Evolutionary conservation across 768 basidiomycete species (phyloP), one percentile per base, ranked within the genome.

Genomic region (Leccinum incarnatum): DNA sequence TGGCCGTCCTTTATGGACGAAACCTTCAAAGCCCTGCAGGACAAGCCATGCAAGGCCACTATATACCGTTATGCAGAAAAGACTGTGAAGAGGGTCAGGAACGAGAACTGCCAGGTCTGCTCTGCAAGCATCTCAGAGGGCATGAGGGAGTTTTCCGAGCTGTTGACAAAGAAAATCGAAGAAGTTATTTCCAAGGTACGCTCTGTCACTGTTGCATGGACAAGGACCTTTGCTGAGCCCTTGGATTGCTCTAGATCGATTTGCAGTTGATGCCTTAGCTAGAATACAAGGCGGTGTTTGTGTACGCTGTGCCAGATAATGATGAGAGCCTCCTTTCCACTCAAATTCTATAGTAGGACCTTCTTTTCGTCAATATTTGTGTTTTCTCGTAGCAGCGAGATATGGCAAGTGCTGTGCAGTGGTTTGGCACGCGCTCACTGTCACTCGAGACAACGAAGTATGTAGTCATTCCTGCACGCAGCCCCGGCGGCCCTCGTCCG

Each of bases 71-170:
- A 2, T 21, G 21, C 27, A 9, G 52, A 65, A 32, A 32, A 52
- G 1, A 57, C 58, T 0, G 40, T 61, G 4, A 51, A 51, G 11
- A 47, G 6, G n/a, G 46, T 47, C 23, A 47, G 23, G 23, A 25
- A 21, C 2, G 23, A 19, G 46, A 19, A 23, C 0, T 47, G 46
- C 23, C 21, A 12, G 6, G 14, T 6, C 10, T 47, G 46, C 23
- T 21, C 23, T 23, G 6, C 14, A 2, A 23, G 15, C 46, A 47
- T 47, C 19, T 47, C 23, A 27, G 46, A 32, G 12, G 64, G 54
- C 4, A 62, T 67, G 68, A 54, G 27, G 1, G 52, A 57, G 14
- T 62, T 69, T 40, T 29, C 19, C 17, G 29, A 30, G 6, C 3
- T 55, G 17, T 5, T 48, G 11, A 15, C 4, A 34, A 51, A 17